These are phyloP conservation scores for Balakata baccata DNA, from an alignment of 345 rosid genomes.

Conservation along the genomic window DNA sequence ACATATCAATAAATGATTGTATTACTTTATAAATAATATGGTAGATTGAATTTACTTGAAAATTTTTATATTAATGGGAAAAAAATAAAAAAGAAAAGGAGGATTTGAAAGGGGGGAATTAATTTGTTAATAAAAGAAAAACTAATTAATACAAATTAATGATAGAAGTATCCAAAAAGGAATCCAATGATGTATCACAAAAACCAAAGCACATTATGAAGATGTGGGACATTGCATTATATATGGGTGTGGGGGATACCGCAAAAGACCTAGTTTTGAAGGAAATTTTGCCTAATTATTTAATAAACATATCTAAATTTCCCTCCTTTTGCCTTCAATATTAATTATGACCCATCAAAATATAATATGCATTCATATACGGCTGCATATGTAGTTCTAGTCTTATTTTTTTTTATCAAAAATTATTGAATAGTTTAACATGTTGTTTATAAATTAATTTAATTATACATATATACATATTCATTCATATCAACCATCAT, in stretches of 20 bases:
- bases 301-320: neutral
- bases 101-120: no score
- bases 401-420: no score
- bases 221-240: slow-evolving; percentile 35
- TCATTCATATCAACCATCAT: no score
- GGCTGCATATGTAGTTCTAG: no score
- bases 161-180: slow-evolving; percentile 21
- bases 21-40: no score
- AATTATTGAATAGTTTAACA: no score
- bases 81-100: neutral
- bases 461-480: no score
- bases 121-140: slow-evolving; percentile 3
- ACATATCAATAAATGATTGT: no score
- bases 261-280: neutral
- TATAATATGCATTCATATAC: neutral
- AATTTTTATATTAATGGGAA: no score
- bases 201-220: slow-evolving; percentile 22
- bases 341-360: neutral
- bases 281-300: neutral
- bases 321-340: slow-evolving; percentile 1
- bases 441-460: no score
- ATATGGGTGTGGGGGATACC: slow-evolving; percentile 35
- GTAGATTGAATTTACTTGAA: no score
- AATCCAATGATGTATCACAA: slow-evolving; percentile 34
- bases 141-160: slow-evolving; percentile 6